Base-by-base conservation (phyloP, 2,329 filamentous ascomycete genomes). In the Pestalotiopsis fici region DNA sequence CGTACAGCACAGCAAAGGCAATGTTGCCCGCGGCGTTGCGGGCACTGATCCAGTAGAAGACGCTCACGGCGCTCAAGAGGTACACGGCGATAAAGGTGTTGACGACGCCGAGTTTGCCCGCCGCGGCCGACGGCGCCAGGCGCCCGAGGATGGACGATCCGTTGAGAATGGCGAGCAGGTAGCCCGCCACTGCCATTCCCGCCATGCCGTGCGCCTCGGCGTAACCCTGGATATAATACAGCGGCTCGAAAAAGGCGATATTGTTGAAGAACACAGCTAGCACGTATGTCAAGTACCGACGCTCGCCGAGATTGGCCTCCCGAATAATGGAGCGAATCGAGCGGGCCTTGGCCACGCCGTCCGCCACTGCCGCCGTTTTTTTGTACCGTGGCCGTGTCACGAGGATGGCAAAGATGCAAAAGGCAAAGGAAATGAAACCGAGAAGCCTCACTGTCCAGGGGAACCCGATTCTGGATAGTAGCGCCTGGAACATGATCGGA, bases 31-130 rank as follows among this genome's bases (percentile, higher is more conserved):
- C 61, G 25, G 61, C 47, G 43, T 64, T 55, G 39, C n/a, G 13
- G 13, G 61, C 61, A 25, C 47, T 64, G 61, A 64, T 55, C 61
- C 61, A 64, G 61, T 64, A 64, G 43, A 64, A 64, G 3, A 64
- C 61, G 43, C 43, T 55, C 27, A 31, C 61, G 23, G 12, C 39
- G 47, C 61, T 64, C 21, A 55, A 23, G 47, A 64, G 27, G 28
- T 54, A 54, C 12, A 37, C 31, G 35, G 15, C n/a, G 15, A 64
- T 39, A 23, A 64, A 64, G 23, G 61, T 64, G 37, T 64, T 64
- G 21, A 64, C 47, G 11, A 31, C n/a, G n/a, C 61, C 61, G 61
- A 64, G 15, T 11, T 23, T 4, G n/a, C 61, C 23, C 25, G 61
- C 61, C 47, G 31, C 54, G 47, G 43, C 61, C 25, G 61, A 28